Evolutionary conservation across 1,139 yeast species (phyloP), one percentile per base, ranked within the genome.

Genomic region (Pneumocystis wakefieldiae): DNA sequence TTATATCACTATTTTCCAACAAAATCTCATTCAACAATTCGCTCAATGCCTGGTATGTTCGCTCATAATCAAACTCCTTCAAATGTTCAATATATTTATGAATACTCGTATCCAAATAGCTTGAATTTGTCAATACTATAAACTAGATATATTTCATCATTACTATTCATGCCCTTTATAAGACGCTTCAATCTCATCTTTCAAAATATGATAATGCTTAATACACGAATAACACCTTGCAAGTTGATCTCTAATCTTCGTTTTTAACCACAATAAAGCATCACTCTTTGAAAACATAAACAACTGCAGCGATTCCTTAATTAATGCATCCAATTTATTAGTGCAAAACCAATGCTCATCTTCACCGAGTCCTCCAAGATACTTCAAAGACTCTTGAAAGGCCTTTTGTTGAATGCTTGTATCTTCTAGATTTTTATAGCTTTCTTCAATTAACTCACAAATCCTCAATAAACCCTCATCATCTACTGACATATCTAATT

Each of bases 41-140:
- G 10, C 41, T 59, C 24, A 70, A 64, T 14, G 64, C 61, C 29
- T 58, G 59, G 3, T 62, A 58, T 8, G 70, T 60, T 14, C 72
- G 69, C 2, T 57, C 63, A 17, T 61, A 62, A 61, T 69, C 72
- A 70, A 70, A 69, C 7, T 48, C 62, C 24, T 64, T 63, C 19
- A 70, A 63, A 6, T 63, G 41, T 10, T 61, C 48, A 62, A 70
- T 63, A 42, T 67, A 69, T 38, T 66, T 69, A 36, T 67, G 67
- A 2, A 68, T 66, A 17, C 66, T 66, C 7, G 64, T 67, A 8
- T 62, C 63, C 8, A 41, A 17, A 41, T 41, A 7, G 1, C 53
- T 41, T 41, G 6, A 10, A 41, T 41, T 67, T 70, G 58, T 67
- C 66, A 10, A 58, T 58, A 42, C 14, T 48, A 2, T 17, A 41